A percentile compares a stretch with the other conserved stretches of the same genome.
Evolutionary conservation across 768 basidiomycete species (phyloP).

Genomic region (Boletus subcaerulescens): DNA sequence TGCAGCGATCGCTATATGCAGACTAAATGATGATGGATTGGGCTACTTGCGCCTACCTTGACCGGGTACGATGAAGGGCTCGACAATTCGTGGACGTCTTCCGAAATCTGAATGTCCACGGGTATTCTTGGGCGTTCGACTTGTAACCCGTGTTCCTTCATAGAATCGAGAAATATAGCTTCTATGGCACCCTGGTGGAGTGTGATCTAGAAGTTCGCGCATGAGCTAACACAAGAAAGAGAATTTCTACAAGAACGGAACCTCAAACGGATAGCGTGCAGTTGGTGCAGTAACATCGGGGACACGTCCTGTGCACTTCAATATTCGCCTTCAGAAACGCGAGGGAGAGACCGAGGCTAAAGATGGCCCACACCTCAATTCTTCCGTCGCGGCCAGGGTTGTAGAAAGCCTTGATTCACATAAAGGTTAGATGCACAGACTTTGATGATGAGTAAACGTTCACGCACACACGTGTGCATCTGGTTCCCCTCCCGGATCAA

Average conservation of each 20-base stretch:
- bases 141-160: constrained; percentile 26
- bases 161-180: constrained; percentile 40
- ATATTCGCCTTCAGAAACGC: neutral
- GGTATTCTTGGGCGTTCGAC: constrained; percentile 39
- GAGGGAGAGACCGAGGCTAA: neutral
- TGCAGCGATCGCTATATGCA: neutral
- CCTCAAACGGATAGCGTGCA: constrained; percentile 73
- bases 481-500: constrained; percentile 63
- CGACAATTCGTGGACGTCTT: constrained; percentile 39
- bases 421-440: neutral
- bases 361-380: constrained; percentile 48
- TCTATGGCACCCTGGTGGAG: constrained; percentile 45
- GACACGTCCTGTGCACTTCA: constrained; percentile 58
- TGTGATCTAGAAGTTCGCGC: constrained; percentile 22
- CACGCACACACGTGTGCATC: constrained; percentile 63
- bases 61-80: constrained; percentile 30
- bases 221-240: neutral
- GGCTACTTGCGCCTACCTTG: constrained; percentile 15
- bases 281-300: constrained; percentile 59
- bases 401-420: constrained; percentile 59
- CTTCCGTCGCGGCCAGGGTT: constrained; percentile 59
- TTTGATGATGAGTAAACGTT: neutral
- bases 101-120: constrained; percentile 28
- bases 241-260: constrained; percentile 18
- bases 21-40: neutral